phyloP scores from a whole-genome alignment of 768 basidiomycete genomes.

The Tephrocybe sp. region DNA sequence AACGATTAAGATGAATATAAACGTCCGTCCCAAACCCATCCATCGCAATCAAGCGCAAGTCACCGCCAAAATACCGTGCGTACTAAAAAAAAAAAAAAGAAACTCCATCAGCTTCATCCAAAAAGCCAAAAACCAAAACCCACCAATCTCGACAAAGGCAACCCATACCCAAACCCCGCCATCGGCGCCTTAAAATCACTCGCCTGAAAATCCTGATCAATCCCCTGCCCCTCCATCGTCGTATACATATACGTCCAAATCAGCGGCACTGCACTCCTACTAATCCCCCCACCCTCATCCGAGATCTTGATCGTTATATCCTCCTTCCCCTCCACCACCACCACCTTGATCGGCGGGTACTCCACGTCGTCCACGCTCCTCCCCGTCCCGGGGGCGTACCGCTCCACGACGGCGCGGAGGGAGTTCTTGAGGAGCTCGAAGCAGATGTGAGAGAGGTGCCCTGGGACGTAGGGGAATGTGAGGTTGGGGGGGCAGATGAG shows the following conservation, averaged over 20 bases:
- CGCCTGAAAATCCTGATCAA: conserved; percentile 77
- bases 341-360: conserved; percentile 91
- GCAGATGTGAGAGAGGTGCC: conserved; percentile 93
- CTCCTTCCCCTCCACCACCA: conserved; percentile 96
- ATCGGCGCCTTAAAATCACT: conserved; percentile 96
- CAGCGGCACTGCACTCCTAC: conserved; percentile 82
- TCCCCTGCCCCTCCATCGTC: conserved; percentile 72
- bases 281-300: conserved; percentile 96
- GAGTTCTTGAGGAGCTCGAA: conserved; percentile 99
- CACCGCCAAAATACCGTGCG: conserved; percentile 93
- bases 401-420: conserved; percentile 93
- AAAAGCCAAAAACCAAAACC: background rate
- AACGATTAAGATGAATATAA: conserved; percentile 86
- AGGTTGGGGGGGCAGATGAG: conserved; percentile 90
- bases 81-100: conserved; percentile 51
- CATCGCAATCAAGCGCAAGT: conserved; percentile 94
- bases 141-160: conserved; percentile 90
- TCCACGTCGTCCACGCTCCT: conserved; percentile 73
- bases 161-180: conserved; percentile 95
- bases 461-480: conserved; percentile 92
- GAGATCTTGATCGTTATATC: conserved; percentile 99
- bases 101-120: background rate
- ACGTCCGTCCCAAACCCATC: conserved; percentile 97
- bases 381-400: too few relatives aligned
- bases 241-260: conserved; percentile 99